These are phyloP conservation scores for Boletus pseudopeckii DNA, from an alignment of 768 basidiomycete species.

Conservation along the genomic window DNA sequence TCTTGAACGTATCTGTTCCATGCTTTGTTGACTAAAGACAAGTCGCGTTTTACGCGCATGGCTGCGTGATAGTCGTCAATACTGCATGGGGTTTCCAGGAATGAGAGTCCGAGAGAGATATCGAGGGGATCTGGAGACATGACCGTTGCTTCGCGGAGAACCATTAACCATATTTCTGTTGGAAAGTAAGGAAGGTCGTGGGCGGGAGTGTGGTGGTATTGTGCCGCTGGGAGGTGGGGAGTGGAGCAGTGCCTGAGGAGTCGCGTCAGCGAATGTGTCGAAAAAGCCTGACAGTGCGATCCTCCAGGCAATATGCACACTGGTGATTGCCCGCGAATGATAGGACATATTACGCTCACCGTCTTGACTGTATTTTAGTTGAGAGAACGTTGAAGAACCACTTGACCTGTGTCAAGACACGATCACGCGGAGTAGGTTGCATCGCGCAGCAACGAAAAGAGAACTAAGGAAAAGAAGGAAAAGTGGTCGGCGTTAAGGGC, in stretches of 20 bases:
- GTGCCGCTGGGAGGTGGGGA: constrained; percentile 9
- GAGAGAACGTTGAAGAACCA: constrained; percentile 17
- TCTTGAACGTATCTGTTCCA: constrained; percentile 56
- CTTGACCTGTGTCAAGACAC: constrained; percentile 18
- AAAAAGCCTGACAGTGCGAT: neutral
- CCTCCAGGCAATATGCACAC: neutral
- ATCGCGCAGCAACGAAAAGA: constrained; percentile 7
- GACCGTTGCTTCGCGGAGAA: constrained; percentile 56
- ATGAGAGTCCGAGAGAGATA: constrained; percentile 52
- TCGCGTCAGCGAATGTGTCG: constrained; percentile 2
- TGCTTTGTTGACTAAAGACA: constrained; percentile 52
- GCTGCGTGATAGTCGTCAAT: constrained; percentile 43
- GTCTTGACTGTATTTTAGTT: constrained; percentile 15
- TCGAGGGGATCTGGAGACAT: constrained; percentile 44
- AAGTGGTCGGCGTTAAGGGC: neutral
- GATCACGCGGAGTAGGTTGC: constrained; percentile 6
- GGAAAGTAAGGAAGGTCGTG: constrained; percentile 48
- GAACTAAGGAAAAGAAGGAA: neutral
- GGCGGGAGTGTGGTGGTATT: constrained; percentile 27
- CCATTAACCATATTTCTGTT: constrained; percentile 61
- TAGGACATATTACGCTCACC: constrained; percentile 12
- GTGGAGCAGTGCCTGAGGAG: constrained; percentile 5
- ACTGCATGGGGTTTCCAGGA: constrained; percentile 47
- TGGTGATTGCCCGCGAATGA: neutral
- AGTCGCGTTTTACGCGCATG: constrained; percentile 47